phyloP scores from a whole-genome alignment of 1,139 yeast species.

The Nakaseomyces bracarensis region DNA sequence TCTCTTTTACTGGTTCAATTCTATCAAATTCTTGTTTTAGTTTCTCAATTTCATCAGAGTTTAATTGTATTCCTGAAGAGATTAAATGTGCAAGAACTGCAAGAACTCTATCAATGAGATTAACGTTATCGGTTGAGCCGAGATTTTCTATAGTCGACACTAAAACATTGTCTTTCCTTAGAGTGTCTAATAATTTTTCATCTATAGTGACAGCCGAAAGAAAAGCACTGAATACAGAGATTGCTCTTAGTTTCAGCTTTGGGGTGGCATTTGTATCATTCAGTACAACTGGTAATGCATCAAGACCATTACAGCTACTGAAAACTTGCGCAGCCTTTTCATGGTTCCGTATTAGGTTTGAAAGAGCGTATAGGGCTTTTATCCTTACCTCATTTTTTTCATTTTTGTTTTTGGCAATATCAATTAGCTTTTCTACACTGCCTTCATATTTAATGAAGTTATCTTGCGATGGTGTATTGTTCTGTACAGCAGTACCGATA shows the following conservation, averaged over 20 bases:
- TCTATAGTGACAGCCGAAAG: constrained; percentile 43
- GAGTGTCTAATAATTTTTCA: constrained; percentile 32
- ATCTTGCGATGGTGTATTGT: constrained; percentile 67
- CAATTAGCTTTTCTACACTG: constrained; percentile 43
- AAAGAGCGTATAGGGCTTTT: constrained; percentile 71
- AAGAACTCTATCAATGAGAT: constrained; percentile 54
- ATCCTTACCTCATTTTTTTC: constrained; percentile 37
- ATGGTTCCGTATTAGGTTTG: constrained; percentile 69
- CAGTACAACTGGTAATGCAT: constrained; percentile 32
- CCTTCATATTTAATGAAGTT: constrained; percentile 47
- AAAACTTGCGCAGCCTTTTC: constrained; percentile 48
- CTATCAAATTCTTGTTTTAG: constrained; percentile 38
- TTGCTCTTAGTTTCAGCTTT: constrained; percentile 45
- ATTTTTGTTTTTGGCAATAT: constrained; percentile 32
- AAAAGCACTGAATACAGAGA: constrained; percentile 51
- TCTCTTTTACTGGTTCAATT: constrained; percentile 40
- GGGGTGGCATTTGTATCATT: constrained; percentile 18
- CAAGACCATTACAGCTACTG: constrained; percentile 57
- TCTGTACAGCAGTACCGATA: constrained; percentile 88
- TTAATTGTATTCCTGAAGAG: constrained; percentile 41
- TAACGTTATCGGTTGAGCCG: constrained; percentile 40
- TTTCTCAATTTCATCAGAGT: constrained; percentile 38
- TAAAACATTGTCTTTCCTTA: constrained; percentile 40
- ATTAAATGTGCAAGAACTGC: constrained; percentile 45
- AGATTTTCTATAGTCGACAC: constrained; percentile 34